Conservation (phyloP, 257 asterid species). For the Ilex aquifolium region DNA sequence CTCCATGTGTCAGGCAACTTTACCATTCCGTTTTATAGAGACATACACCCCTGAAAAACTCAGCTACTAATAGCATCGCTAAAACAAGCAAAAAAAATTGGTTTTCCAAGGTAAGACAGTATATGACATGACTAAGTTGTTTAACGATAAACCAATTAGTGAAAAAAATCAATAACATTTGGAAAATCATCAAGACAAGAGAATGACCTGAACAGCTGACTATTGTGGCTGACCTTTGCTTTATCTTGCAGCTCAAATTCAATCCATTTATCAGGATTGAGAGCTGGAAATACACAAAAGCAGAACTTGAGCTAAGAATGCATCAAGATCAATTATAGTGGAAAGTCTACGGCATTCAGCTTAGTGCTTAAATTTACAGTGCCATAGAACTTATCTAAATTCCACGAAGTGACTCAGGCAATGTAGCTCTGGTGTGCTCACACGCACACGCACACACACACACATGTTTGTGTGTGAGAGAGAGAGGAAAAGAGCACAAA, state of each 20-base stretch:
- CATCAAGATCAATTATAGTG: conserved; percentile 1
- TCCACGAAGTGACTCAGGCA: background rate
- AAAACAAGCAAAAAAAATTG: no score
- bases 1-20: no score
- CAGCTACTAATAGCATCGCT: no score
- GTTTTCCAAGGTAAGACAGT: no score
- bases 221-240: conserved; percentile 88
- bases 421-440: background rate
- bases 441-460: background rate
- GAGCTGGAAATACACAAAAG: conserved; percentile 49
- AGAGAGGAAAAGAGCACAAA: background rate
- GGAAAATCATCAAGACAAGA: conserved; percentile 1
- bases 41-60: no score
- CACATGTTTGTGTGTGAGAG: background rate
- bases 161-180: background rate
- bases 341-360: conserved; percentile 3
- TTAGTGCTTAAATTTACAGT: background rate
- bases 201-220: conserved; percentile 78
- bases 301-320: conserved; percentile 2
- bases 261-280: conserved; percentile 83
- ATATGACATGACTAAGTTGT: no score
- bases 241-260: conserved; percentile 88
- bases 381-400: background rate
- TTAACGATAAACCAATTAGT: background rate
- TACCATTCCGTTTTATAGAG: no score